A percentile compares a stretch with the other conserved stretches of the same genome.
These are phyloP conservation scores for Ophiosphaerella herpotricha DNA, from an alignment of 2,329 filamentous ascomycete species.

Conservation along the genomic window DNA sequence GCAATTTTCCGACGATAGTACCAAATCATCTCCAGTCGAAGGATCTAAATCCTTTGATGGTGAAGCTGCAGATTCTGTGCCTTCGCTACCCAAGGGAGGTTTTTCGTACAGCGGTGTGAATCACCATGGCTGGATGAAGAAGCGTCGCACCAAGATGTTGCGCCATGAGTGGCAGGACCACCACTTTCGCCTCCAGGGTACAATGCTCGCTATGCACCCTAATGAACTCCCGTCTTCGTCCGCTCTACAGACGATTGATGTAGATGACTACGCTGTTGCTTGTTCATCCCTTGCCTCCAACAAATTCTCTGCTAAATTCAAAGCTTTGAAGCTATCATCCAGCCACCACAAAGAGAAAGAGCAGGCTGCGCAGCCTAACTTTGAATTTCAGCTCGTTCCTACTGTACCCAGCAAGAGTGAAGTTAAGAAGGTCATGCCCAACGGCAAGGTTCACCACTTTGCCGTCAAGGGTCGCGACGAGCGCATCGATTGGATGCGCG, in stretches of 20 bases:
- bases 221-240: constrained; percentile 60
- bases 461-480: constrained; percentile 86
- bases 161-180: constrained; percentile 93
- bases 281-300: constrained; percentile 78
- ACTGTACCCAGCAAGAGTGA: constrained; percentile 57
- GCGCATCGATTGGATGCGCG: constrained; percentile 95
- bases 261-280: constrained; percentile 85
- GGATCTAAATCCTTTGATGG: constrained; percentile 25
- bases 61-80: constrained; percentile 28
- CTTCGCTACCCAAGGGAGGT: constrained; percentile 42
- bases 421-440: constrained; percentile 41
- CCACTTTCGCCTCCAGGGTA: constrained; percentile 78
- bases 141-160: constrained; percentile 85
- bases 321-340: constrained; percentile 66
- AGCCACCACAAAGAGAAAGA: constrained; percentile 59
- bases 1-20: constrained; percentile 39
- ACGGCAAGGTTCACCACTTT: constrained; percentile 88
- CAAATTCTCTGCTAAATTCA: constrained; percentile 87
- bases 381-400: constrained; percentile 84
- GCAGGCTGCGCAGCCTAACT: constrained; percentile 64
- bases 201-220: constrained; percentile 68
- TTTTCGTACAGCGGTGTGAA: constrained; percentile 58
- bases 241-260: constrained; percentile 79
- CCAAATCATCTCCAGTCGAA: constrained; percentile 40
- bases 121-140: constrained; percentile 90